Evolutionary conservation across 306 rosid genomes (phyloP).

Genomic region (Corylus heterophylla): DNA sequence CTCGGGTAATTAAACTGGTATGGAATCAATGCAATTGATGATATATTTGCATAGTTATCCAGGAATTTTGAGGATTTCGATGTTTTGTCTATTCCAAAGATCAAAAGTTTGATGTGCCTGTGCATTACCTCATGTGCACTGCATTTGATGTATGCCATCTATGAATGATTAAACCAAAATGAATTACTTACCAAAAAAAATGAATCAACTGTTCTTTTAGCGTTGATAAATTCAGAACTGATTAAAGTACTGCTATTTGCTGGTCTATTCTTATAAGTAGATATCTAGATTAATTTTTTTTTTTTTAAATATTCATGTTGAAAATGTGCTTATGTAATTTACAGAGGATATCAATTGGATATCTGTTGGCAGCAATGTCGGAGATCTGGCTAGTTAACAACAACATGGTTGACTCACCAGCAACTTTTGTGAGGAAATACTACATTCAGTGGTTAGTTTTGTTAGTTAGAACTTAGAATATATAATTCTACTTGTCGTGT

Average conservation of each 20-base stretch:
- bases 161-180: background rate
- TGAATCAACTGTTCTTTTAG: background rate
- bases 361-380: constrained; percentile 64
- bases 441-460: constrained; percentile 71
- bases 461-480: constrained; percentile 8
- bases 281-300: constrained; percentile 5
- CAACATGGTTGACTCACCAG: constrained; percentile 52
- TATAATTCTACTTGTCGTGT: background rate
- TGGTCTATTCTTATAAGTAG: constrained; percentile 27
- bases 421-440: constrained; percentile 62
- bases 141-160: background rate
- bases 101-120: background rate
- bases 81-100: too few species aligned
- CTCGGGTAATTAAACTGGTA: background rate
- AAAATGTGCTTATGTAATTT: constrained; percentile 21
- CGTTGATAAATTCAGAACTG: background rate
- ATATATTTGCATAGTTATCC: background rate
- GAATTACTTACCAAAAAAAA: too few species aligned
- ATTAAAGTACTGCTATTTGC: background rate
- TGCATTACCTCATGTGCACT: background rate
- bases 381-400: constrained; percentile 73
- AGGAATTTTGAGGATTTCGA: background rate
- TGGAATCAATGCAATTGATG: background rate
- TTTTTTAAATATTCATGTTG: constrained; percentile 2
- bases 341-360: constrained; percentile 84